Conservation (phyloP, 2,329 filamentous ascomycete genomes). For the Phyllosticta capitalensis region DNA sequence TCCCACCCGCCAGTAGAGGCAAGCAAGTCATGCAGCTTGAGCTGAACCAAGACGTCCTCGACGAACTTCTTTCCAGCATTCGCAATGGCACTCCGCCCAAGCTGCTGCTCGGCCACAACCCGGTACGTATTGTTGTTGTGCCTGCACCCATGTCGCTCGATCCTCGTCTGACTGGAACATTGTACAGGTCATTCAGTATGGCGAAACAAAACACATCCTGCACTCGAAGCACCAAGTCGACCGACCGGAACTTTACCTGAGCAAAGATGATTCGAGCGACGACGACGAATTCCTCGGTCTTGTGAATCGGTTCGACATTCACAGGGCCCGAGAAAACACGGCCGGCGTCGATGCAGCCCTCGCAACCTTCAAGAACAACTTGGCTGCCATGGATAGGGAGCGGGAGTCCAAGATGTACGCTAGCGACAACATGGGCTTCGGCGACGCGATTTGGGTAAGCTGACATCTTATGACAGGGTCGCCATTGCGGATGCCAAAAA, state of each 20-base stretch:
- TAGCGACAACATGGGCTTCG: background rate
- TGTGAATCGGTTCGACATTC: slow-evolving; percentile 43
- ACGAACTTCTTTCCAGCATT: slow-evolving; percentile 30
- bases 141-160: background rate
- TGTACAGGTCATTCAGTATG: slow-evolving; percentile 44
- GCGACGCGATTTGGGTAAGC: slow-evolving; percentile 16
- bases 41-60: slow-evolving; percentile 31
- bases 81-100: slow-evolving; percentile 28
- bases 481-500: slow-evolving; percentile 17
- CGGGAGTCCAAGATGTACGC: slow-evolving; percentile 50
- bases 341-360: slow-evolving; percentile 51
- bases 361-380: slow-evolving; percentile 48
- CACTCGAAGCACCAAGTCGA: slow-evolving; percentile 44
- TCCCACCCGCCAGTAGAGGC: slow-evolving; percentile 18
- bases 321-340: slow-evolving; percentile 45
- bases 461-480: slow-evolving; percentile 18
- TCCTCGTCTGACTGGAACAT: slow-evolving; percentile 19
- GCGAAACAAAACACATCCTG: slow-evolving; percentile 47
- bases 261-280: slow-evolving; percentile 31
- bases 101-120: slow-evolving; percentile 30
- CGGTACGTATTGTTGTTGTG: slow-evolving; percentile 24
- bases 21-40: slow-evolving; percentile 34
- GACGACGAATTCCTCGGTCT: slow-evolving; percentile 33
- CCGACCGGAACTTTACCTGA: slow-evolving; percentile 49
- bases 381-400: slow-evolving; percentile 50